These are phyloP conservation scores for Extremus antarcticus DNA, from an alignment of 495 filamentous ascomycete species.

Conservation along the genomic window DNA sequence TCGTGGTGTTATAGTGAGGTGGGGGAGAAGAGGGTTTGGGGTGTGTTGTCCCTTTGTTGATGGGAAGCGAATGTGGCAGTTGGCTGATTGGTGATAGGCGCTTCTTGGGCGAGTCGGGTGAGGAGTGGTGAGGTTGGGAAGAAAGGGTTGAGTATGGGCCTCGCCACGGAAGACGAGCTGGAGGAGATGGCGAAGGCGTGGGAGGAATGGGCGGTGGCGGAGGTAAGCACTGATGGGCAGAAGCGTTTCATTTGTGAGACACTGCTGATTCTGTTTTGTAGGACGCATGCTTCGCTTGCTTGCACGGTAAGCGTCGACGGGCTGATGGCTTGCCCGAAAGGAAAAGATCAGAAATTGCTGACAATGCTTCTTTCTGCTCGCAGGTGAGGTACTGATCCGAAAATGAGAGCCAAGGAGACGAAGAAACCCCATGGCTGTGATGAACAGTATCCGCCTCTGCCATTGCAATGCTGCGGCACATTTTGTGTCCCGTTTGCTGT, in stretches of 20 bases:
- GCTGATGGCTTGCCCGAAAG: too few relatives aligned
- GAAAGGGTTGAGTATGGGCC: conserved; percentile 23
- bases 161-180: conserved; percentile 28
- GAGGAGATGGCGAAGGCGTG: conserved; percentile 37
- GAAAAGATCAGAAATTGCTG: too few relatives aligned
- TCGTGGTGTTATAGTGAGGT: conserved; percentile 31
- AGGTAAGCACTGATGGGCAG: too few relatives aligned
- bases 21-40: conserved; percentile 31
- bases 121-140: not conserved
- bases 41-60: conserved; percentile 23
- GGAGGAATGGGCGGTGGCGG: conserved; percentile 29
- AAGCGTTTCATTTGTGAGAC: too few relatives aligned
- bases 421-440: too few relatives aligned
- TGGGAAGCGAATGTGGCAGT: not conserved
- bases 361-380: too few relatives aligned
- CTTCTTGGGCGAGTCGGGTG: not conserved
- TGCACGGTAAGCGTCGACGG: too few relatives aligned
- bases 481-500: too few relatives aligned
- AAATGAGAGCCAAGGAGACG: too few relatives aligned
- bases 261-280: too few relatives aligned
- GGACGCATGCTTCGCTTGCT: conserved; percentile 23
- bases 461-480: too few relatives aligned
- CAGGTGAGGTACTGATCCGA: conserved; percentile 33
- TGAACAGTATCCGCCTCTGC: too few relatives aligned
- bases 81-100: not conserved